Percentiles rank a stretch among this genome's conserved stretches.
These are phyloP conservation scores for Apiosordaria backusii DNA, from an alignment of 495 filamentous ascomycete species.

Conservation along the genomic window DNA sequence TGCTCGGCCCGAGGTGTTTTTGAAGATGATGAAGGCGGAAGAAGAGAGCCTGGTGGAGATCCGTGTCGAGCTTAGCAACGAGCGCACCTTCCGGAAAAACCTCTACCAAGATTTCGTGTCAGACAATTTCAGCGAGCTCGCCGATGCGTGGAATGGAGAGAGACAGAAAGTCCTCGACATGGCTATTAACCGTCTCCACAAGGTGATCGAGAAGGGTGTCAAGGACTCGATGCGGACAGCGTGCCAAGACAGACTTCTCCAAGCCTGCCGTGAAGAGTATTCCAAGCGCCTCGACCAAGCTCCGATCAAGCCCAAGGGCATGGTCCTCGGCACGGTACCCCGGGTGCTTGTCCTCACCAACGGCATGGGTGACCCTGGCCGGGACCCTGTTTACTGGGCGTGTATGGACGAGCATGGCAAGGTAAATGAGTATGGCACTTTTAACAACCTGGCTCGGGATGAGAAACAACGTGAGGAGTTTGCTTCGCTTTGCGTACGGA, in stretches of 20 bases:
- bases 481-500: conserved; percentile 66
- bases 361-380: conserved; percentile 67
- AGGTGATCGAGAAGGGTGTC: conserved; percentile 78
- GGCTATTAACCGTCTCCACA: conserved; percentile 77
- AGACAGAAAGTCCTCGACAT: conserved; percentile 78
- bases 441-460: conserved; percentile 71
- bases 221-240: conserved; percentile 89
- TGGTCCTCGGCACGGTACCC: conserved; percentile 81
- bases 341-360: conserved; percentile 83
- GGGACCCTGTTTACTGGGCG: conserved; percentile 82
- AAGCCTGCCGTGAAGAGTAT: conserved; percentile 77
- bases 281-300: conserved; percentile 88
- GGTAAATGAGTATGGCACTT: conserved; percentile 82
- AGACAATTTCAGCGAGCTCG: conserved; percentile 90
- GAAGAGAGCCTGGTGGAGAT: conserved; percentile 88
- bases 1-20: conserved; percentile 76
- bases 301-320: conserved; percentile 91
- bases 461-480: conserved; percentile 62
- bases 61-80: conserved; percentile 67
- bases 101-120: conserved; percentile 81
- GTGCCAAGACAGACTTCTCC: conserved; percentile 84
- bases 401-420: conserved; percentile 92
- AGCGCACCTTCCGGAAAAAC: conserved; percentile 65
- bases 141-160: conserved; percentile 90
- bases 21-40: conserved; percentile 96